Evolutionary conservation across 768 basidiomycete genomes (phyloP), one percentile per base, ranked within the genome.

Genomic region (Rhodotorula babjevae): DNA sequence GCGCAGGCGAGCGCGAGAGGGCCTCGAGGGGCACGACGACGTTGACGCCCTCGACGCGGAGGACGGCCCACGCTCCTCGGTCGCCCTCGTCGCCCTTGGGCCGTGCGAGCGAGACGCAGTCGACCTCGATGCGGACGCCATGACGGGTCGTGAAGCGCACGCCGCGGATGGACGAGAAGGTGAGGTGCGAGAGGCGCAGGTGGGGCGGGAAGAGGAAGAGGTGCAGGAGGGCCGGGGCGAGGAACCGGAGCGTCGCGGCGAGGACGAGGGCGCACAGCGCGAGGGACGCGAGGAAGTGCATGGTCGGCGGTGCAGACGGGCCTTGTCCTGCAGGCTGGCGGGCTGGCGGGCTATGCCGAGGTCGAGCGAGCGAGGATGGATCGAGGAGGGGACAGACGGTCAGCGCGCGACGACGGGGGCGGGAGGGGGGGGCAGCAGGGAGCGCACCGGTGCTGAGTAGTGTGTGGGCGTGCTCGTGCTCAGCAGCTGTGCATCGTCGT

Each of bases 211-310:
- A 31, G 61, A 71, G 46, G 69, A 65, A 62, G 33, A 76, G 9
- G 27, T 64, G 53, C 29, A 61, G 36, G 44, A 65, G 65, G 12
- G 63, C 15, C 63, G 75, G 25, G 50, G 49, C 68, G 21, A 71
- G 66, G 55, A 73, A 64, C 23, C 56, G 59, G 42, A 73, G 31
- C n/a, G 49, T 31, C 50, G 19, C 50, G 12, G 47, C 46, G 61
- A 63, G 68, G 44, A 61, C 25, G 27, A 69, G 61, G 55, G 68
- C 52, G 27, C 57, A 55, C 23, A 71, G 69, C 36, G 68, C 31
- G 52, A 72, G 29, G 15, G 77, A 58, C 2, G 76, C 64, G 52
- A 77, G 31, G 42, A 69, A 27, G 9, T 50, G 58, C 31, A 69
- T 29, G 23, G 60, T n/a, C 15, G 33, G 36, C 36, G 5, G 36